Evolutionary conservation across 2,329 filamentous ascomycete species (phyloP).

Genomic region (Dactylellina leptospora): DNA sequence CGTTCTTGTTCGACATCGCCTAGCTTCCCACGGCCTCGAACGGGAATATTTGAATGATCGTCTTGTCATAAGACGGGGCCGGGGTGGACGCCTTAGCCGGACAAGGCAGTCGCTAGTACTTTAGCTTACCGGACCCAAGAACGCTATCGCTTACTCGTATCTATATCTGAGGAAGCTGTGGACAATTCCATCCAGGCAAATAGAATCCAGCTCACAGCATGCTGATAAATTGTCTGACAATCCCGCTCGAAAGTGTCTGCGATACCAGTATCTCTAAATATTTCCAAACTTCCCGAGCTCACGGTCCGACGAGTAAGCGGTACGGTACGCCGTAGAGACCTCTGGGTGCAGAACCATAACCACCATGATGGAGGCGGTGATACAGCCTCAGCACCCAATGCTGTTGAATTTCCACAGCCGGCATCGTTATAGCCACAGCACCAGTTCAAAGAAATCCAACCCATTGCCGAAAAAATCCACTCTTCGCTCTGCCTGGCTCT

Average conservation of each 20-base stretch:
- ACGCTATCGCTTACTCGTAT: conserved; percentile 28
- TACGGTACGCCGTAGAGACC: no score
- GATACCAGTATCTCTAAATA: no score
- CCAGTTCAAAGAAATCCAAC: conserved; percentile 13
- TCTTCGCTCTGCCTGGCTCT: conserved; percentile 25
- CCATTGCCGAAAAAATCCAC: no score
- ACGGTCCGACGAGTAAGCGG: no score
- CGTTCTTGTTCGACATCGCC: conserved; percentile 40
- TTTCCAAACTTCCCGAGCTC: no score
- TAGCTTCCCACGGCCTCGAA: conserved; percentile 21
- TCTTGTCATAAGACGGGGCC: conserved; percentile 40
- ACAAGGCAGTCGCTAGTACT: conserved; percentile 36
- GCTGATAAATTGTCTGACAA: conserved; percentile 20
- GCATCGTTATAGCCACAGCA: not conserved
- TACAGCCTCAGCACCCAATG: conserved; percentile 26
- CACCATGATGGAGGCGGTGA: conserved; percentile 35
- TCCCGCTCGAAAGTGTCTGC: not conserved
- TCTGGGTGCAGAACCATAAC: not conserved
- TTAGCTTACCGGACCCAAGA: conserved; percentile 38
- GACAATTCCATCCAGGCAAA: not conserved
- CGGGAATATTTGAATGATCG: conserved; percentile 43
- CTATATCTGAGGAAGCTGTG: conserved; percentile 34
- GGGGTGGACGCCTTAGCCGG: conserved; percentile 17
- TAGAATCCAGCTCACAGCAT: not conserved
- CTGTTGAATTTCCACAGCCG: conserved; percentile 13